Base-by-base conservation (phyloP, 306 rosid species). In the Glycine soja region DNA sequence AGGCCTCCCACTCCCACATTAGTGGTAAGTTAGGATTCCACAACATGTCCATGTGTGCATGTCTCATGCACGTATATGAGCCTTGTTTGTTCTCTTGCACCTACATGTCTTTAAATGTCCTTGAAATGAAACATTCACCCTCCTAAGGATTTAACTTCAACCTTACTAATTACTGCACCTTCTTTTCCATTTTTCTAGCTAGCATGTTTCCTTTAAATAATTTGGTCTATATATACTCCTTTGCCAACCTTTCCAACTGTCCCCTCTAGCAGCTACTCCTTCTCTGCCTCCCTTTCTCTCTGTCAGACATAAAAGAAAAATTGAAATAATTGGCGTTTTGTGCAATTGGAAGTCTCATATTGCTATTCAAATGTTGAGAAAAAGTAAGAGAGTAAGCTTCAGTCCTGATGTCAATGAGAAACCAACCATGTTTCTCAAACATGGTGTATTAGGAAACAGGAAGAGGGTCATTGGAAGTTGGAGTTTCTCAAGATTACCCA, bases 321-420 rank as follows among this genome's bases (percentile, higher is more conserved):
- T 45, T 71, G 71, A 67, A 83, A 24, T 30, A 61, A 34, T 64
- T 52, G 51, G 65, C 71, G 50, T 75, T 76, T 66, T 72, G 30
- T 72, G 54, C 43, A 4, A 52, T 45, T 76, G 61, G 50, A 61
- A 63, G 16, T 58, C 45, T 65, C 14, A 38, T 51, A 11, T 68
- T 58, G 34, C 61, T 56, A 56, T 56, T 59, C 12, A 78, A 57
- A 95, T 95, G 99, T 81, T 93, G 56, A 89, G 90, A 72, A 88
- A 81, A 79, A 83, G 88, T 80, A 89, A 76, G 73, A 85, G 93
- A 47, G 90, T 87, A 76, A 85, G 92, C 82, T 91, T 90, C 81
- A 93, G 97, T 83, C 92, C 94, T 40, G 94, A 90, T 65, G 84
- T 88, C n/a, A 81, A 88, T 71, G 96, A 92, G 86, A 80, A 85